phyloP scores from a whole-genome alignment of 495 filamentous ascomycete species.

The Lophium mytilinum region DNA sequence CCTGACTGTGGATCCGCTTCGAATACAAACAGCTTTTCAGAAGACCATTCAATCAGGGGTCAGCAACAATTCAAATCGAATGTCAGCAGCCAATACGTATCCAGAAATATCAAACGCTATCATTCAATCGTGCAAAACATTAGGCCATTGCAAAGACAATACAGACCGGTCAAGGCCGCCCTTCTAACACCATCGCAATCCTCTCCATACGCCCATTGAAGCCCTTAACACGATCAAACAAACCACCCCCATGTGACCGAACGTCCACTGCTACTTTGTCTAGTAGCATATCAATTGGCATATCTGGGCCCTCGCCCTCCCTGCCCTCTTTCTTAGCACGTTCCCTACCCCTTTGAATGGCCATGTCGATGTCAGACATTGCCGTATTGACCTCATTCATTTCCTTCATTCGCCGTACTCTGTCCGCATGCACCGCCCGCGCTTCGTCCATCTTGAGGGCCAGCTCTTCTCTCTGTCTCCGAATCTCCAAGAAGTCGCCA shows the following conservation, averaged over 20 bases:
- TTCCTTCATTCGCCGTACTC: constrained; percentile 19
- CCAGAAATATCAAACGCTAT: no score
- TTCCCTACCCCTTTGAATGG: constrained; percentile 9
- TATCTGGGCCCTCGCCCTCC: constrained; percentile 17
- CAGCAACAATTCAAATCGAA: no score
- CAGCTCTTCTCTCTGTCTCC: constrained; percentile 56
- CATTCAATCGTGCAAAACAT: no score
- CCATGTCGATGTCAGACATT: constrained; percentile 20
- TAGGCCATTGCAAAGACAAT: no score
- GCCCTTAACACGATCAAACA: background rate
- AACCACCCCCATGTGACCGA: background rate
- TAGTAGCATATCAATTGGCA: constrained; percentile 16
- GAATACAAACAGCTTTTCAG: no score
- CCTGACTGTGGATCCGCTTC: no score
- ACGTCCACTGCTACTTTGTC: constrained; percentile 8
- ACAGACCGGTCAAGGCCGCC: background rate
- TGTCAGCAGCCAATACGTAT: no score
- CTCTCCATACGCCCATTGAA: constrained; percentile 19
- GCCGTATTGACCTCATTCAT: constrained; percentile 7
- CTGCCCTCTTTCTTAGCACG: constrained; percentile 6
- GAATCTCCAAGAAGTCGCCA: constrained; percentile 54
- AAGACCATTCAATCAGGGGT: no score
- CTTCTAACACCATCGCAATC: constrained; percentile 14
- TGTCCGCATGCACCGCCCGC: constrained; percentile 49
- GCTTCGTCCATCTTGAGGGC: constrained; percentile 63